These are phyloP conservation scores for Candida piceae DNA, from an alignment of 805 yeast genomes.

Conservation along the genomic window DNA sequence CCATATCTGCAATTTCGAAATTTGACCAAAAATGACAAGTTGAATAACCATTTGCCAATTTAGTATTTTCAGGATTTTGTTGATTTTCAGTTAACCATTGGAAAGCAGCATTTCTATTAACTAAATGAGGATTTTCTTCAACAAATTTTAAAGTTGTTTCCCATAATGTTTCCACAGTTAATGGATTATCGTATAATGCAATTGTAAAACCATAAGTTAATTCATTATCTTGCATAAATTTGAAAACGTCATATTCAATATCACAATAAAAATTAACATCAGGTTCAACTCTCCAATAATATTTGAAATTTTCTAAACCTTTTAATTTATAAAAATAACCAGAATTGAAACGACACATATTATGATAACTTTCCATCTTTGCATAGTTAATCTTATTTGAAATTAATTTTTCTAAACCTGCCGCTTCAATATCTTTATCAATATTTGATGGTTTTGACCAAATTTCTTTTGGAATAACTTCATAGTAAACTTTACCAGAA, in stretches of 20 bases:
- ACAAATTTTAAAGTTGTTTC: constrained; percentile 61
- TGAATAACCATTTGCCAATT: constrained; percentile 54
- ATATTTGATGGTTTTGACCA: constrained; percentile 63
- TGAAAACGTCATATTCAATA: constrained; percentile 72
- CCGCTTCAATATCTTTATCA: constrained; percentile 32
- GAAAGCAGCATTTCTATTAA: constrained; percentile 59
- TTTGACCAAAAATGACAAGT: constrained; percentile 87
- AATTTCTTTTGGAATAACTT: constrained; percentile 32
- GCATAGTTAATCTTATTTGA: constrained; percentile 64
- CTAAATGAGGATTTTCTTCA: constrained; percentile 49
- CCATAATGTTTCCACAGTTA: constrained; percentile 77
- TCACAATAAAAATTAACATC: constrained; percentile 70
- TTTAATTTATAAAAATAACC: constrained; percentile 80
- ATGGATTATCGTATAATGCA: constrained; percentile 57
- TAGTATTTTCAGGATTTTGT: constrained; percentile 49
- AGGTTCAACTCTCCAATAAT: constrained; percentile 95
- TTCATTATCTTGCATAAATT: constrained; percentile 70
- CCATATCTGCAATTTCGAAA: constrained; percentile 74
- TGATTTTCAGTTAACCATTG: constrained; percentile 67
- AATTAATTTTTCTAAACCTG: constrained; percentile 21
- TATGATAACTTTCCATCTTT: constrained; percentile 69
- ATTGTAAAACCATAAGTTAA: constrained; percentile 75
- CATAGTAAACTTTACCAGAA: constrained; percentile 25
- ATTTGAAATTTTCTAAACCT: constrained; percentile 62
- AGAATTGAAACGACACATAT: constrained; percentile 85